A percentile compares a stretch with the other conserved stretches of the same genome.
Evolutionary conservation across 768 basidiomycete species (phyloP).

Genomic region (Phlebiopsis gigantea): DNA sequence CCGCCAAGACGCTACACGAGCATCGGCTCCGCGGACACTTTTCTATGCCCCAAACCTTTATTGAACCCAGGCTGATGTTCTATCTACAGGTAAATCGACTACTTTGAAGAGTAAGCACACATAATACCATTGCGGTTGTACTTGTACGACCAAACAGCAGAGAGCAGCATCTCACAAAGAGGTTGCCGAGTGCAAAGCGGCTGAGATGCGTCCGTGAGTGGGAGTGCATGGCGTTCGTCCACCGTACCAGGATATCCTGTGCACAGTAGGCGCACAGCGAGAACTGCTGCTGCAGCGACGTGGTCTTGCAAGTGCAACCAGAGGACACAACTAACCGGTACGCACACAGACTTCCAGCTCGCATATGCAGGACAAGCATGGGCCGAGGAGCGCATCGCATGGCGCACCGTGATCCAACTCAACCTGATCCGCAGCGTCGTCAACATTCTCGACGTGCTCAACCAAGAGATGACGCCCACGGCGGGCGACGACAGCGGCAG

Average conservation of each 20-base stretch:
- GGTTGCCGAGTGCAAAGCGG: too few relatives aligned
- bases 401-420: constrained; percentile 73
- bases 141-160: too few relatives aligned
- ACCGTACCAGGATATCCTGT: too few relatives aligned
- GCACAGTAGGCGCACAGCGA: too few relatives aligned
- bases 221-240: too few relatives aligned
- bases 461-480: constrained; percentile 35
- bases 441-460: constrained; percentile 51
- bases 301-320: not conserved
- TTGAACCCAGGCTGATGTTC: not conserved
- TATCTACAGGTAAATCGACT: constrained; percentile 54
- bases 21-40: not conserved
- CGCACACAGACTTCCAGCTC: constrained; percentile 58
- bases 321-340: not conserved
- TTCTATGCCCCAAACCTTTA: not conserved
- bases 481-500: not conserved
- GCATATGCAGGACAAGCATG: constrained; percentile 68
- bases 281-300: too few relatives aligned
- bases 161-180: too few relatives aligned
- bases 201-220: too few relatives aligned
- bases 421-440: constrained; percentile 77
- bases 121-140: not conserved
- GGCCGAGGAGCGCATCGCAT: constrained; percentile 61
- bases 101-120: constrained; percentile 62
- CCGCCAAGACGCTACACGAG: not conserved